A percentile compares a stretch with the other conserved stretches of the same genome.
Conservation (phyloP, 441 rosid genomes). For the Populus hybrid region DNA sequence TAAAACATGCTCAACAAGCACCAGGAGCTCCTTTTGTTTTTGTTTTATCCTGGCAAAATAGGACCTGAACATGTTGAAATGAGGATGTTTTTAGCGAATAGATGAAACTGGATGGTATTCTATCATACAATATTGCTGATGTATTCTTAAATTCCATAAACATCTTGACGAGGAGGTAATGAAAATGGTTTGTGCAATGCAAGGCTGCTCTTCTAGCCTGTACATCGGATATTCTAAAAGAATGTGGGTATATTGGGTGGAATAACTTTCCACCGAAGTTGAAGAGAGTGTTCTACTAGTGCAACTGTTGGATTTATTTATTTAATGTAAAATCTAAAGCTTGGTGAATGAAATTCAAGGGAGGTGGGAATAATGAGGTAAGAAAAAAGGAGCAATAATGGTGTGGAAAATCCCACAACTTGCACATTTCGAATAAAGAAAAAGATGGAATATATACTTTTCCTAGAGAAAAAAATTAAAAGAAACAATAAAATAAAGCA, state of each 20-base stretch:
- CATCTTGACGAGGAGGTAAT: neutral
- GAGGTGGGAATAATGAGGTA: conserved; percentile 18
- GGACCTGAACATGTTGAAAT: neutral
- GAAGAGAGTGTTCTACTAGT: neutral
- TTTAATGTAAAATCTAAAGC: neutral
- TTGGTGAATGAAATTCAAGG: conserved; percentile 1
- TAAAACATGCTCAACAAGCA: neutral
- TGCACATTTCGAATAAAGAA: conserved; percentile 23
- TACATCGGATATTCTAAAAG: conserved; percentile 6
- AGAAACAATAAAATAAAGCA: too few relatives aligned
- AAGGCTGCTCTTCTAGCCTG: neutral
- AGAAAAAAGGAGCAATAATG: conserved; percentile 18
- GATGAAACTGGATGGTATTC: neutral
- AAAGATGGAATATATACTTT: conserved; percentile 24
- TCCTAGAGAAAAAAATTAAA: too few relatives aligned
- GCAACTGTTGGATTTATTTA: too few relatives aligned
- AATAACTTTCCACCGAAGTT: neutral
- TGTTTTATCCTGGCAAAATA: too few relatives aligned
- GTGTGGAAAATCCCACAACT: conserved; percentile 18
- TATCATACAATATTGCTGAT: neutral
- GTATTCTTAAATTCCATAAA: neutral
- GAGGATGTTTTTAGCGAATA: neutral
- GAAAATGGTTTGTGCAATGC: neutral
- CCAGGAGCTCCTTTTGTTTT: too few relatives aligned
- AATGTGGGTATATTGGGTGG: neutral